These are phyloP conservation scores for Linnemannia exigua DNA, from an alignment of 192 early-diverging fungal genomes.

Conservation along the genomic window DNA sequence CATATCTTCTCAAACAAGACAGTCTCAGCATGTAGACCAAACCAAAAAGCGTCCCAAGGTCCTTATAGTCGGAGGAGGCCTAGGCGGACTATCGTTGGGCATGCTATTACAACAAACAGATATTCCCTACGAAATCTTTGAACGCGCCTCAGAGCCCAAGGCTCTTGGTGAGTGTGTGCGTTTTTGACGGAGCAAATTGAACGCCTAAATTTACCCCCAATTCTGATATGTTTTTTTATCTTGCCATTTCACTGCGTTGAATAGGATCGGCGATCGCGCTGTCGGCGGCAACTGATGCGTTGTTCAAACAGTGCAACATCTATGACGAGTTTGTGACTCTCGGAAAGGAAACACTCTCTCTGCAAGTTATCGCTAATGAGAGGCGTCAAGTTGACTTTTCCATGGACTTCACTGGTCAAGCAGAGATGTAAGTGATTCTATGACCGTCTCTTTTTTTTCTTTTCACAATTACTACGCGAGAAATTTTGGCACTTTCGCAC, in stretches of 20 bases:
- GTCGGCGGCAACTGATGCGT: background rate
- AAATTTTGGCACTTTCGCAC: no score
- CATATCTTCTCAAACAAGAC: background rate
- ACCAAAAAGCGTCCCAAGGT: background rate
- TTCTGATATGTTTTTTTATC: no score
- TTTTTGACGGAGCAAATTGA: no score
- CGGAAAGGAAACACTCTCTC: background rate
- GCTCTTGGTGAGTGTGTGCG: background rate
- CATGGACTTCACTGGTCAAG: background rate
- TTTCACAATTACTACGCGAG: background rate
- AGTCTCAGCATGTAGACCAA: background rate
- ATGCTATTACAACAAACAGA: background rate
- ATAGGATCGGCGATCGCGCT: background rate
- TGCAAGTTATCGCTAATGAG: background rate
- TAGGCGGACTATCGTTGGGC: background rate
- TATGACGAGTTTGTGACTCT: background rate
- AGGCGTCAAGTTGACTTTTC: background rate
- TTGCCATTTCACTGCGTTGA: no score
- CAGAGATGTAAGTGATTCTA: background rate
- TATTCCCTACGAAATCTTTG: background rate
- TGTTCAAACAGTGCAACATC: background rate
- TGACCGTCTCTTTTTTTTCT: background rate
- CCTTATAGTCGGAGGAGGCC: background rate
- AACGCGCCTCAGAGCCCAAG: background rate
- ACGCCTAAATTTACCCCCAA: no score